A percentile compares a stretch with the other conserved stretches of the same genome.
Conservation (phyloP, 352 stramenopile genomes). For the Globisporangium sylvaticum region DNA sequence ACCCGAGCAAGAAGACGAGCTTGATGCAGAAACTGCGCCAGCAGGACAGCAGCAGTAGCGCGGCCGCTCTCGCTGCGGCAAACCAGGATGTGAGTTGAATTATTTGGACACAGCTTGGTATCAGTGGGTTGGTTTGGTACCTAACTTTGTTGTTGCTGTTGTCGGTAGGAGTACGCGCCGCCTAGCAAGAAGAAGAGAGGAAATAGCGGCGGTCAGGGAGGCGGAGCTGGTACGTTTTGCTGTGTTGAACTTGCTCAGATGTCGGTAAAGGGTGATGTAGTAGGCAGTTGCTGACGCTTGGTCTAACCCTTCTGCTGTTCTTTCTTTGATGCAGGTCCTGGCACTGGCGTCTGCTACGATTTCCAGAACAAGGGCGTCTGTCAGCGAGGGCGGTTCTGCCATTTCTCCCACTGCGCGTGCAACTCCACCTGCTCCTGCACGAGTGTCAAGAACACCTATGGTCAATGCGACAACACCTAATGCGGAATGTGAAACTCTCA, state of each 20-base stretch:
- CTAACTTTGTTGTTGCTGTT: not conserved
- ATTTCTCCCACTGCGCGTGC: constrained; percentile 86
- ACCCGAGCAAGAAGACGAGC: constrained; percentile 50
- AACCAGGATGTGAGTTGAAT: constrained; percentile 31
- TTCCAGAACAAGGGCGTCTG: constrained; percentile 89
- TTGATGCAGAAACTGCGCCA: constrained; percentile 31
- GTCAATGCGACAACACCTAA: too few relatives aligned
- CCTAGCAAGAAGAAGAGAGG: constrained; percentile 69
- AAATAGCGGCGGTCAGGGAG: constrained; percentile 1
- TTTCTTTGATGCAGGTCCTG: constrained; percentile 24
- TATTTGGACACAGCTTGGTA: not conserved
- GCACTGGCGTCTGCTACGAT: constrained; percentile 84
- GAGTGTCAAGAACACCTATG: constrained; percentile 77
- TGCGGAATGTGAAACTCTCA: too few relatives aligned
- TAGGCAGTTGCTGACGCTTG: not conserved
- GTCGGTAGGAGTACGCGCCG: constrained; percentile 47
- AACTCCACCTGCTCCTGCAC: constrained; percentile 85
- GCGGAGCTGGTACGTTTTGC: constrained; percentile 15
- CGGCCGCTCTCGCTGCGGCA: not conserved
- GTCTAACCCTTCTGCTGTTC: not conserved
- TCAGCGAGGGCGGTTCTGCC: constrained; percentile 77
- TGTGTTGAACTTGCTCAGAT: not conserved
- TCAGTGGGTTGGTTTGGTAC: not conserved
- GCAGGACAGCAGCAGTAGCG: constrained; percentile 19
- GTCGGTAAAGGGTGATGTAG: not conserved